Evolutionary conservation across 176 grass and related monocot species (phyloP).

Genomic region (Guadua angustifolia): DNA sequence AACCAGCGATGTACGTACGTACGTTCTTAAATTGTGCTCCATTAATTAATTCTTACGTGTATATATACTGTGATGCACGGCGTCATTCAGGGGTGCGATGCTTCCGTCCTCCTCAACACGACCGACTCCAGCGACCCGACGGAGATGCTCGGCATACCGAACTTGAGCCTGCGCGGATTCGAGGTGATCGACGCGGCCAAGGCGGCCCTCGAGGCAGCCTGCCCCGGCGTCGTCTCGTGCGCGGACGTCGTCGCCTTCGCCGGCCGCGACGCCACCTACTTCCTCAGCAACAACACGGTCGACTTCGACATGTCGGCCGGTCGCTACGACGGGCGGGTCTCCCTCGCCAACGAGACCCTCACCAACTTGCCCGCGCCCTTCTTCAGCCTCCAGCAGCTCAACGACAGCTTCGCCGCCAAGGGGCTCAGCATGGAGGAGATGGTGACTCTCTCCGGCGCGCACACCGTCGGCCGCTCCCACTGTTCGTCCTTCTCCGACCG

Average conservation of each 20-base stretch:
- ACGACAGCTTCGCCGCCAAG: conserved; percentile 39
- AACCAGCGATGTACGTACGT: no score
- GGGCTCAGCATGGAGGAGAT: conserved; percentile 43
- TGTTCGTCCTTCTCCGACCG: conserved; percentile 60
- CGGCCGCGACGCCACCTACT: conserved; percentile 42
- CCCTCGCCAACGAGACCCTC: background rate
- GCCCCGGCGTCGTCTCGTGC: conserved; percentile 51
- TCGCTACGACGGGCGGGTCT: conserved; percentile 46
- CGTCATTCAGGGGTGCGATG: conserved; percentile 17
- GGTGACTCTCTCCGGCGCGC: conserved; percentile 64
- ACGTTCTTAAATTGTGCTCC: background rate
- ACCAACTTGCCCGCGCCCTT: conserved; percentile 26
- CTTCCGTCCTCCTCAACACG: conserved; percentile 19
- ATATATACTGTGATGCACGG: background rate
- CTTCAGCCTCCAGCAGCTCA: background rate
- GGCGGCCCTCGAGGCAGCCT: conserved; percentile 13
- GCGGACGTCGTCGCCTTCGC: conserved; percentile 59
- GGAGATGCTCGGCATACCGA: conserved; percentile 39
- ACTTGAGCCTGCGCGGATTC: conserved; percentile 60
- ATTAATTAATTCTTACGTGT: background rate
- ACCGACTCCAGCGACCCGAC: background rate
- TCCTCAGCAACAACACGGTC: background rate
- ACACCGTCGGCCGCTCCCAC: conserved; percentile 56
- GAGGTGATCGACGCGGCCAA: conserved; percentile 68
- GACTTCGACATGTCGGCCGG: conserved; percentile 50